A percentile compares a stretch with the other conserved stretches of the same genome.
These are phyloP conservation scores for Fusarium avenaceum DNA, from an alignment of 2,329 filamentous ascomycete genomes.

Conservation along the genomic window DNA sequence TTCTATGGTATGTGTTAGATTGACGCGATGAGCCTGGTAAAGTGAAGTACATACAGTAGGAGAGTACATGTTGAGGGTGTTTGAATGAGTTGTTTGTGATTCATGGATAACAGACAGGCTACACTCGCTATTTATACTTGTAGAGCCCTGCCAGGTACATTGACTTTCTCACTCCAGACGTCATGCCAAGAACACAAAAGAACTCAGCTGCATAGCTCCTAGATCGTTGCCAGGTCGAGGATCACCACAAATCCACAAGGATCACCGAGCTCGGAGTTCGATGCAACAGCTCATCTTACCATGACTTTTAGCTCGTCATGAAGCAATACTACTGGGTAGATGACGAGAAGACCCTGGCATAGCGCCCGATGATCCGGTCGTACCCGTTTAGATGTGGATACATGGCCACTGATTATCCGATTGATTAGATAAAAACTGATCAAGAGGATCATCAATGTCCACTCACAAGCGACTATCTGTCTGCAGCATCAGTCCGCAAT, in stretches of 20 bases:
- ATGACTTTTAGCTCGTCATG: too few species aligned
- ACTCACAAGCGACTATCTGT: neutral
- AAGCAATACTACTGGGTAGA: neutral
- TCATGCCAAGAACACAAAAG: neutral
- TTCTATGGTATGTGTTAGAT: neutral
- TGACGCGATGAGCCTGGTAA: fast-evolving
- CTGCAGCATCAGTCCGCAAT: neutral
- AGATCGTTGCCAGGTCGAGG: neutral
- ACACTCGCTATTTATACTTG: neutral
- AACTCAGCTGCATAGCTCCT: neutral
- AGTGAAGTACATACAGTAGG: neutral
- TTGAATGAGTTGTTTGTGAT: neutral
- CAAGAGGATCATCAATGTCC: neutral
- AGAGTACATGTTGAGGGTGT: neutral
- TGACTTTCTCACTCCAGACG: too few species aligned
- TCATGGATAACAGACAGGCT: neutral
- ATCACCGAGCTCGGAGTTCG: neutral
- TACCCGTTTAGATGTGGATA: neutral
- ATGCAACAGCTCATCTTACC: too few species aligned
- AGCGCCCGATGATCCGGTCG: neutral
- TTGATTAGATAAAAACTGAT: slow-evolving; percentile 6
- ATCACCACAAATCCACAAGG: neutral
- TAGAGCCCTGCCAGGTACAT: too few species aligned
- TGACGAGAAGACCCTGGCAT: neutral
- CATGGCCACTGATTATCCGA: neutral